Percentiles rank a stretch among this genome's conserved stretches.
Evolutionary conservation across 257 asterid species (phyloP).

Genomic region (Avicennia marina): DNA sequence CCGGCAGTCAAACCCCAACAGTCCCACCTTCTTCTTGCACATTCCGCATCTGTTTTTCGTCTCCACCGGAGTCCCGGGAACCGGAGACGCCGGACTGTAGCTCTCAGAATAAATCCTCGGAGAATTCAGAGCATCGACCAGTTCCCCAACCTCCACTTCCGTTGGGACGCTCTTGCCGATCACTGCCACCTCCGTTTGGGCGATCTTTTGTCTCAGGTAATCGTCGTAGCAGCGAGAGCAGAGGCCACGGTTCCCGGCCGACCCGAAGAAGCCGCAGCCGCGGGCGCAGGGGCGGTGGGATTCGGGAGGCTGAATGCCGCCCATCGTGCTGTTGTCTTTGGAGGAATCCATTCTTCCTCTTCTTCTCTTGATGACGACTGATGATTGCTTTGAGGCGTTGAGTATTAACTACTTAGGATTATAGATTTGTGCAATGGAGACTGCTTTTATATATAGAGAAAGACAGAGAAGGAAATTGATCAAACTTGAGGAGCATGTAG

Average conservation of each 20-base stretch:
- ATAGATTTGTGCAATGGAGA: no score
- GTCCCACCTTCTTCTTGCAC: constrained; percentile 27
- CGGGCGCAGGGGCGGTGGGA: background rate
- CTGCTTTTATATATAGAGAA: no score
- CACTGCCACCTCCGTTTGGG: background rate
- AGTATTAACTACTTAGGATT: no score
- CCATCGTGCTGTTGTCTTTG: background rate
- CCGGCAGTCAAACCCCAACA: constrained; percentile 27
- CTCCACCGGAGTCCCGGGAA: no score
- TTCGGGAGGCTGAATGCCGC: no score
- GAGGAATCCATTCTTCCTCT: constrained; percentile 6
- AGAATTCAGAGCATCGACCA: background rate
- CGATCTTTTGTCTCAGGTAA: background rate
- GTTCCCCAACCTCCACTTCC: background rate
- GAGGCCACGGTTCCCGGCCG: constrained; percentile 4
- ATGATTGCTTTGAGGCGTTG: no score
- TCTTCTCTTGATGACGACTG: background rate
- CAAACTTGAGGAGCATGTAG: no score
- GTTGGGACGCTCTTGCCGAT: no score
- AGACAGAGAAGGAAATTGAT: no score
- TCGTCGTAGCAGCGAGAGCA: constrained; percentile 20
- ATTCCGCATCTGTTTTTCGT: constrained; percentile 17
- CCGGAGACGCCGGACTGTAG: background rate
- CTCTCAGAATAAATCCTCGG: no score
- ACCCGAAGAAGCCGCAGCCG: constrained; percentile 21